Conservation (phyloP, 2,329 filamentous ascomycete genomes). For the Talaromyces funiculosus region DNA sequence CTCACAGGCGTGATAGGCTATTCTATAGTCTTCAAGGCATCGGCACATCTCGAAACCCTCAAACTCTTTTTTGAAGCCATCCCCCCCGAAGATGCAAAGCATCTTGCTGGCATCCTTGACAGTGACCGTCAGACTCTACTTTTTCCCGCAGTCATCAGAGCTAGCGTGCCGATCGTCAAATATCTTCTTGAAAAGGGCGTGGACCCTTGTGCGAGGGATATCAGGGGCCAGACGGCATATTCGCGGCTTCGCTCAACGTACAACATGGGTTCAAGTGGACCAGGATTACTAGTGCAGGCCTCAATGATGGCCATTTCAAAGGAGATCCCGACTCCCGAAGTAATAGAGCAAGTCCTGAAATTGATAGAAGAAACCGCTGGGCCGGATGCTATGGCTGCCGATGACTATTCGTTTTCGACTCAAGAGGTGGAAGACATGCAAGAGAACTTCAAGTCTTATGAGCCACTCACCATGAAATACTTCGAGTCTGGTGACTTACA, state of each 20-base stretch:
- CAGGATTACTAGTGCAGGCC: not conserved
- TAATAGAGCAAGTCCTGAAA: not conserved
- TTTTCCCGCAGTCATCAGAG: not conserved
- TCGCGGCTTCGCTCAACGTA: not conserved
- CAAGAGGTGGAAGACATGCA: not conserved
- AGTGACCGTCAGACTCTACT: not conserved
- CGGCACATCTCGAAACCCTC: not conserved
- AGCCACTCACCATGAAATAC: not conserved
- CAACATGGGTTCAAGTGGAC: not conserved
- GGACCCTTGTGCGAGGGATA: not conserved
- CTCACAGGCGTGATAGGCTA: not conserved
- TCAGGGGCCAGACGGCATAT: not conserved
- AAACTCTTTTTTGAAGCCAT: not conserved
- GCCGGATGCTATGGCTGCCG: not conserved
- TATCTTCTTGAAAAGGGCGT: not conserved
- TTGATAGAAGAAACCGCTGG: not conserved
- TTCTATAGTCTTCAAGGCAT: constrained; percentile 1
- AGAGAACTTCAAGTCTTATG: not conserved
- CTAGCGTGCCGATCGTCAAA: not conserved
- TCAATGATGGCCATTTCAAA: not conserved
- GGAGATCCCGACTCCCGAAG: not conserved
- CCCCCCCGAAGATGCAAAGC: not conserved
- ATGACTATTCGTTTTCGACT: not conserved
- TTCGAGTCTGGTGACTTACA: not conserved
- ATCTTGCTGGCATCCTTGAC: not conserved